Percentiles rank a stretch among this genome's conserved stretches.
Evolutionary conservation across 192 early-diverging fungal species (phyloP).

Genomic region (Coemansia sp.): DNA sequence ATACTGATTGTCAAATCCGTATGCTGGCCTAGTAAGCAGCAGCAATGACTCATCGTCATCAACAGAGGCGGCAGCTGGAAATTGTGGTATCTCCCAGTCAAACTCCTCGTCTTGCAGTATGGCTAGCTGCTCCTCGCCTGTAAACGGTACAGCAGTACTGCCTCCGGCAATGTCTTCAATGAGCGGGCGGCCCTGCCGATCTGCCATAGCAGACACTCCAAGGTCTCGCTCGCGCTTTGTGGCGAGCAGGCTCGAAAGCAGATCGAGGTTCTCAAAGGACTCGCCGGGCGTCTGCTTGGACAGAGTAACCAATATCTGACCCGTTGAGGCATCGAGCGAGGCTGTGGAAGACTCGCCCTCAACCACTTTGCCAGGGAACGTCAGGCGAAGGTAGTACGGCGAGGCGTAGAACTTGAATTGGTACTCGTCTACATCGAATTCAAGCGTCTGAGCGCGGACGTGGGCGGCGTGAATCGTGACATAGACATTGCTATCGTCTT

Average conservation of each 20-base stretch:
- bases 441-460: slow-evolving; percentile 82
- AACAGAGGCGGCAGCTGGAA: slow-evolving; percentile 28
- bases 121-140: slow-evolving; percentile 5
- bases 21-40: slow-evolving; percentile 45
- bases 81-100: slow-evolving; percentile 87
- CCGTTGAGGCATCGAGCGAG: slow-evolving; percentile 72
- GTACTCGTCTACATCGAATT: slow-evolving; percentile 75
- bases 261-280: slow-evolving; percentile 82
- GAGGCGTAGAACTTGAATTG: slow-evolving; percentile 86
- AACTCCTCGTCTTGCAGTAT: slow-evolving; percentile 58
- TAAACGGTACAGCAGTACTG: neutral
- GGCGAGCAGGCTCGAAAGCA: slow-evolving; percentile 85
- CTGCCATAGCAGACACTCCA: neutral
- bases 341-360: slow-evolving; percentile 85
- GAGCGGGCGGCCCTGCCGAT: slow-evolving; percentile 19
- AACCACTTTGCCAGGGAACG: slow-evolving; percentile 74
- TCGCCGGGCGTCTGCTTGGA: slow-evolving; percentile 77
- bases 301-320: slow-evolving; percentile 70
- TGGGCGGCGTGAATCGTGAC: slow-evolving; percentile 80
- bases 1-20: slow-evolving; percentile 92
- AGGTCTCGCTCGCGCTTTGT: slow-evolving; percentile 51
- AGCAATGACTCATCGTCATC: slow-evolving; percentile 31
- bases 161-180: slow-evolving; percentile 33
- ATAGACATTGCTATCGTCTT: slow-evolving; percentile 72
- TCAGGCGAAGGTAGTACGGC: slow-evolving; percentile 90